These are phyloP conservation scores for Crithidia thermophila DNA, from an alignment of 208 protist species.

Conservation along the genomic window DNA sequence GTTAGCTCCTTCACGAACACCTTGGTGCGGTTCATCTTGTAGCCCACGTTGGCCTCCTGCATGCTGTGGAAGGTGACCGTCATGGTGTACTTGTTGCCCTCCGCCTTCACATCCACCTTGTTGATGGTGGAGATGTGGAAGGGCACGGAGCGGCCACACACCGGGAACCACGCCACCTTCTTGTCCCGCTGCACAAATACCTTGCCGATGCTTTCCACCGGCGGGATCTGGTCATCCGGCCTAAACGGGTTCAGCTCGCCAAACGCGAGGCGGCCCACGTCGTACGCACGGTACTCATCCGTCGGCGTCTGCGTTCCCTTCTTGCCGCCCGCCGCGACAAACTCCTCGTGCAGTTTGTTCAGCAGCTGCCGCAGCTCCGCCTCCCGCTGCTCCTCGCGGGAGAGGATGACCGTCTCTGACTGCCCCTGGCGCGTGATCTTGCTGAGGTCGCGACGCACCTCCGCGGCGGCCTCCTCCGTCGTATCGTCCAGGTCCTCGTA, in stretches of 20 bases:
- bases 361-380: slow-evolving; percentile 67
- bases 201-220: slow-evolving; percentile 33
- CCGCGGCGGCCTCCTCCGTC: slow-evolving; percentile 21
- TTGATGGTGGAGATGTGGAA: slow-evolving; percentile 97
- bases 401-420: slow-evolving; percentile 69
- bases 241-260: slow-evolving; percentile 66
- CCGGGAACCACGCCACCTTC: slow-evolving; percentile 93
- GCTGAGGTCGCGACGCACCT: slow-evolving; percentile 44
- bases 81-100: slow-evolving; percentile 77
- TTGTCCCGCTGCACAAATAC: slow-evolving; percentile 90
- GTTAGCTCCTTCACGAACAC: slow-evolving; percentile 91
- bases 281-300: slow-evolving; percentile 67
- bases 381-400: slow-evolving; percentile 74
- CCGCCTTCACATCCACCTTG: slow-evolving; percentile 87
- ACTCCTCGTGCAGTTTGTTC: slow-evolving; percentile 66
- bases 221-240: slow-evolving; percentile 33
- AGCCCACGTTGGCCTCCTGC: slow-evolving; percentile 81
- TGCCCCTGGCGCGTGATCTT: slow-evolving; percentile 84
- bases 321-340: slow-evolving; percentile 78
- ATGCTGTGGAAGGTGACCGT: slow-evolving; percentile 90
- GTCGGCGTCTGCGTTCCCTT: slow-evolving; percentile 49
- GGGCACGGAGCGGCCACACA: slow-evolving; percentile 90
- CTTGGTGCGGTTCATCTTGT: slow-evolving; percentile 81
- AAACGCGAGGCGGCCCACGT: slow-evolving; percentile 70
- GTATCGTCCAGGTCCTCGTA: slow-evolving; percentile 52